Evolutionary conservation across 2,329 filamentous ascomycete species (phyloP), one percentile per base, ranked within the genome.

Genomic region (Lecanicillium sp.): DNA sequence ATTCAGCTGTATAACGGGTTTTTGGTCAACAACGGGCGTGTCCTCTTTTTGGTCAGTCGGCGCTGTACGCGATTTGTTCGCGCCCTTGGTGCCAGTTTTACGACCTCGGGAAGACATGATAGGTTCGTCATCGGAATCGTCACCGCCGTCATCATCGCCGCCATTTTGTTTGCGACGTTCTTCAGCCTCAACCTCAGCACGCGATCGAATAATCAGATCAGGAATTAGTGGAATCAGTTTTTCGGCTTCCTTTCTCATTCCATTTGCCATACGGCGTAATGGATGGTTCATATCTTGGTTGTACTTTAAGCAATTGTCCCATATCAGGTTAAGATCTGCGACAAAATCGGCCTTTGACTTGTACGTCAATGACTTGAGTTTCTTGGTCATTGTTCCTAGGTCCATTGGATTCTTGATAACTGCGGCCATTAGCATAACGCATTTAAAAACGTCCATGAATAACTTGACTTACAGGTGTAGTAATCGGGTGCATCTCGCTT

Each of bases 321-420:
- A 98, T 37, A 98, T 96, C 36, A 96, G 67, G 56, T 94, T 90
- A 9, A 98, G 71, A 57, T 98, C 92, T 22, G 84, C 76, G 18
- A 96, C 88, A 48, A 98, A 98, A 17, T 98, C 92, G 45, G 85
- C 78, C 65, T 98, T 98, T 33, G 84, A 89, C 57, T 86, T 89
- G 63, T 86, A 92, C 28, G 73, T 73, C 27, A 87, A 63, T 9
- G 74, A 72, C 57, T 90, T 90, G 39, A 98, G 77, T 66, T 96
- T 98, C 67, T 98, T 98, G 45, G 94, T 95, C 88, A 98, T 96
- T 34, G 81, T 83, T 28, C 92, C 92, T 41, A 98, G 79, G 58
- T 98, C 92, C 92, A 98, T 98, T 2, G 92, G 92, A 33, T 89
- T 83, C 63, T 94, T 95, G 63, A 96, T 95, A 48, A 86, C 83